These are phyloP conservation scores for Sclerotiophoma versabilis DNA, from an alignment of 2,329 filamentous ascomycete species.

Conservation along the genomic window DNA sequence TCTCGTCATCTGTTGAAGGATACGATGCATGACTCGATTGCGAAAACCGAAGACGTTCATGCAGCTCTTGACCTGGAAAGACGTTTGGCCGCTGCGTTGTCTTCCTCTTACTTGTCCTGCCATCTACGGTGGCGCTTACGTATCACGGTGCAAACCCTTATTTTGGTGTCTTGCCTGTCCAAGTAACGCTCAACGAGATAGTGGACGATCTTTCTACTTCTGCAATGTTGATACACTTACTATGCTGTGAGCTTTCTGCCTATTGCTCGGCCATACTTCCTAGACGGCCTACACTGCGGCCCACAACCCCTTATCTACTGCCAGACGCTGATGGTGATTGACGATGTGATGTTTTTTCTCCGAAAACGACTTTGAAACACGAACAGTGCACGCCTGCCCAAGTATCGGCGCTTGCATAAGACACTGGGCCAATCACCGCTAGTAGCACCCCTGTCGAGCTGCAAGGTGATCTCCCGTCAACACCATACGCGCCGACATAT, in stretches of 20 bases:
- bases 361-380: constrained; percentile 30
- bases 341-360: constrained; percentile 18
- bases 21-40: too few relatives aligned
- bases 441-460: constrained; percentile 24
- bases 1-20: too few relatives aligned
- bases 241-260: too few relatives aligned
- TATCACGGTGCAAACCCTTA: not conserved
- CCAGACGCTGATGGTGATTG: constrained; percentile 20
- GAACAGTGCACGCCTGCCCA: constrained; percentile 33
- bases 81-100: too few relatives aligned
- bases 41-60: too few relatives aligned
- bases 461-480: constrained; percentile 42
- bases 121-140: too few relatives aligned
- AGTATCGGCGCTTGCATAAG: constrained; percentile 36
- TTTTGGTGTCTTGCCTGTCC: not conserved
- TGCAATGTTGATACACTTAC: not conserved
- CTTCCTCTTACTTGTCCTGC: too few relatives aligned
- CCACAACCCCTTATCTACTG: constrained; percentile 10
- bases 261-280: not conserved
- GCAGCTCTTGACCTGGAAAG: too few relatives aligned
- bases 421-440: constrained; percentile 33
- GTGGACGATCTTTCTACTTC: not conserved
- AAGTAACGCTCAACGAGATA: not conserved
- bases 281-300: not conserved
- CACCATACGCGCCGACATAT: constrained; percentile 43